Base-by-base conservation (phyloP, 306 rosid species). In the Gastrolobium villosum region DNA sequence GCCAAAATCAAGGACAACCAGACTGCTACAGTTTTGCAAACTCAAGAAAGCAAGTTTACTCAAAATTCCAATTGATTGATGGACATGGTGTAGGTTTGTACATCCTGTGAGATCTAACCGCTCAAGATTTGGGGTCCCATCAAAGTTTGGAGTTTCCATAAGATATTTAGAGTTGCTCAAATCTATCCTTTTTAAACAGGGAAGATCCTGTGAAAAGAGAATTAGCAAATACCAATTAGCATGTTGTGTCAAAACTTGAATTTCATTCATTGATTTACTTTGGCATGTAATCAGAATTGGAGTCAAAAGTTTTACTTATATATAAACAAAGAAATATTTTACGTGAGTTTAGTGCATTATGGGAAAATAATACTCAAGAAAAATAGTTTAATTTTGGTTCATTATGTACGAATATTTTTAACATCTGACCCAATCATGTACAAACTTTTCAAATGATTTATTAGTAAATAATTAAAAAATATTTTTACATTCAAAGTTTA, bases 31-130 rank as follows among this genome's bases (percentile, higher is more conserved):
- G 0, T 13, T 13, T 0, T 7, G 32, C 9, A 72, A 55, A 41
- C 65, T 72, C 65, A 72, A 54, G 40, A 54, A 72, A 39, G 5
- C 5, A 55, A 72, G 77, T 54, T 72, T 4, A 2, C 5, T 9
- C 32, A 74, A 70, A 45, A n/a, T 13, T 60, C 60, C 70, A 14
- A 60, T 45, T 3, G 79, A 74, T 10, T 48, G 59, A 45, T 74
- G 28, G 46, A 74, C 79, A 1, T 6, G 0, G 0, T 0, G 3
- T 13, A 74, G 50, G 0, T 9, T 45, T 14, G 1, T 60, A 60
- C 79, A 74, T 60, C 79, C 79, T 0, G 48, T n/a, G 10, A 74
- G 7, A 60, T 74, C 70, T 9, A 74, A 60, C 26, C 69, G 57
- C 57, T 74, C 54, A 11, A 72, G 77, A 5, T 7, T 44, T 43